Conservation (phyloP, 2,329 filamentous ascomycete species). For the Arthrobotrys sphaeroides region DNA sequence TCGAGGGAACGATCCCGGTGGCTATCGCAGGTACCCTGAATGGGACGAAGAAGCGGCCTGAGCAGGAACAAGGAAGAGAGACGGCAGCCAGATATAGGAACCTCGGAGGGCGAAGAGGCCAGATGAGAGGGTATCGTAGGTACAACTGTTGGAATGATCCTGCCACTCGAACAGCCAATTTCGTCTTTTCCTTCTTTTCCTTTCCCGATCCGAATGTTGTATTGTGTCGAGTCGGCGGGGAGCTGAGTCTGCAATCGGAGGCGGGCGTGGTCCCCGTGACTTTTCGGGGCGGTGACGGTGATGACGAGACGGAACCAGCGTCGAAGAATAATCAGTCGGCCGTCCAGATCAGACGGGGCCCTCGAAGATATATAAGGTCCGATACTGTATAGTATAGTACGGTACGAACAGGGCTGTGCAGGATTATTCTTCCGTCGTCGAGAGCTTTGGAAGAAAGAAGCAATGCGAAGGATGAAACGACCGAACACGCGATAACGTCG, state of each 20-base stretch:
- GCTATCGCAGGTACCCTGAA: constrained; percentile 16
- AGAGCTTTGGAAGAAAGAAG: background rate
- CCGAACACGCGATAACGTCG: too few relatives aligned
- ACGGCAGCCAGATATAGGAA: background rate
- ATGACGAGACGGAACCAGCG: constrained; percentile 25
- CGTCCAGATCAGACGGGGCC: background rate
- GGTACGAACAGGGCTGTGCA: background rate
- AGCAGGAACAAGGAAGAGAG: background rate
- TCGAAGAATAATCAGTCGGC: background rate
- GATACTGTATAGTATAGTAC: too few relatives aligned
- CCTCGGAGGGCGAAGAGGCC: background rate
- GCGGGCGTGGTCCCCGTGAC: constrained; percentile 36
- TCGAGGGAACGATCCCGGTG: constrained; percentile 33
- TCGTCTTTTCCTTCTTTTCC: background rate
- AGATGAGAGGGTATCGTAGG: background rate
- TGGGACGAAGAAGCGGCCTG: background rate
- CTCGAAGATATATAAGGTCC: background rate
- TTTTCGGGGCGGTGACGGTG: constrained; percentile 1
- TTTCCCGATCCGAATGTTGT: background rate
- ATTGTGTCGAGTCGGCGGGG: background rate
- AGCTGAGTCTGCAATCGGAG: background rate
- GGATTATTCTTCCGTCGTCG: background rate
- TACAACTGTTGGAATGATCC: constrained; percentile 18
- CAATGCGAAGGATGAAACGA: too few relatives aligned
- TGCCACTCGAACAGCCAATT: constrained; percentile 13